Conservation (phyloP, 202 grass and related monocot species). For the Carex sylvatica region DNA sequence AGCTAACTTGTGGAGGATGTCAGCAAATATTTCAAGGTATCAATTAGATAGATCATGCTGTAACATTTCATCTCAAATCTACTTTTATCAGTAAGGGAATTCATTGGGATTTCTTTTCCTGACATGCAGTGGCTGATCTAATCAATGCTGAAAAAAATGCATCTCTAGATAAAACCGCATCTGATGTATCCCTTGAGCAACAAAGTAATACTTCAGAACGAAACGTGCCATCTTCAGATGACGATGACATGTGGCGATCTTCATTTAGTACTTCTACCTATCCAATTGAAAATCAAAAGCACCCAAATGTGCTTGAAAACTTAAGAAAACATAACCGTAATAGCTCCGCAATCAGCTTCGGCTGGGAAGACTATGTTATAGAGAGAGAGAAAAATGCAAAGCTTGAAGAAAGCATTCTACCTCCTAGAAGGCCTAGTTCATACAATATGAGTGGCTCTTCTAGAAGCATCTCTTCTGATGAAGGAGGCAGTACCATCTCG, state of each 20-base stretch:
- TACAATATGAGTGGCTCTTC: constrained; percentile 9
- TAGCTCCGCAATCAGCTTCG: constrained; percentile 3
- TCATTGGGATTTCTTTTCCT: background rate
- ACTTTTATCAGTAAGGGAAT: background rate
- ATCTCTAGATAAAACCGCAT: background rate
- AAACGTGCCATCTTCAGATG: background rate
- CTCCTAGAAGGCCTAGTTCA: background rate
- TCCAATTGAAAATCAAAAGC: background rate
- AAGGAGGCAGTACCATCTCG: constrained; percentile 3
- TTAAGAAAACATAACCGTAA: background rate
- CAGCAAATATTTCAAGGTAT: constrained; percentile 26
- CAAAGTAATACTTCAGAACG: background rate
- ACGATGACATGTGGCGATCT: background rate
- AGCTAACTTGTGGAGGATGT: constrained; percentile 24
- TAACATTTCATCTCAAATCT: background rate
- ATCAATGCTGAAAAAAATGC: constrained; percentile 3
- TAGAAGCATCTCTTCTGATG: constrained; percentile 28
- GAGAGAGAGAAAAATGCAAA: background rate
- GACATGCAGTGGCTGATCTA: constrained; percentile 21
- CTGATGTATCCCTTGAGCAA: background rate
- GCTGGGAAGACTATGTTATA: constrained; percentile 11
- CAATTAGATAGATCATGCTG: background rate
- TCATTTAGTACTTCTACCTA: background rate
- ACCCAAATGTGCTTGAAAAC: constrained; percentile 3
- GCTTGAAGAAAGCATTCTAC: background rate